Conservation (phyloP, 2,329 filamentous ascomycete species). For the Knufia petricola region DNA sequence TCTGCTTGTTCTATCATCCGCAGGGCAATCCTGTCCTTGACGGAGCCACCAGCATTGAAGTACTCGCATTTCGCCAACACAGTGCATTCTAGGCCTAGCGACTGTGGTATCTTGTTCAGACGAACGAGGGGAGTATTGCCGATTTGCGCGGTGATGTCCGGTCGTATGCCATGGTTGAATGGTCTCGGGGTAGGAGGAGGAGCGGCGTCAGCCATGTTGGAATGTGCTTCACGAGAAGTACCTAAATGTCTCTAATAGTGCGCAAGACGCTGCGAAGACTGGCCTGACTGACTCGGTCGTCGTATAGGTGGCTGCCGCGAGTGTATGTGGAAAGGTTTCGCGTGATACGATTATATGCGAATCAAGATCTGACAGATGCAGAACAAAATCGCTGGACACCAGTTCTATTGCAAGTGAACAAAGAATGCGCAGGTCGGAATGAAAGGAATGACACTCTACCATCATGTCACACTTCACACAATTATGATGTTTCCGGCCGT, state of each 20-base stretch:
- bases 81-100: slow-evolving; percentile 76
- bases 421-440: too few relatives aligned
- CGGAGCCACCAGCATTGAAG: slow-evolving; percentile 87
- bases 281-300: too few relatives aligned
- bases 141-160: slow-evolving; percentile 75
- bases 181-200: background rate
- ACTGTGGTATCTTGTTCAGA: slow-evolving; percentile 85
- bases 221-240: background rate
- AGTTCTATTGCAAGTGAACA: too few relatives aligned
- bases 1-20: slow-evolving; percentile 98
- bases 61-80: slow-evolving; percentile 88
- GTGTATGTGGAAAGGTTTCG: background rate
- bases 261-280: too few relatives aligned
- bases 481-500: background rate
- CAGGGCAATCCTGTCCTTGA: slow-evolving; percentile 90
- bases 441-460: too few relatives aligned
- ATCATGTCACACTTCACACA: too few relatives aligned
- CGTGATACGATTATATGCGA: too few relatives aligned
- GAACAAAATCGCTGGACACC: too few relatives aligned
- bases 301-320: background rate
- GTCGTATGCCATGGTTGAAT: slow-evolving; percentile 28
- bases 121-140: slow-evolving; percentile 93
- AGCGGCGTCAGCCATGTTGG: slow-evolving; percentile 2
- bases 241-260: too few relatives aligned
- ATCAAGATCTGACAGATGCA: too few relatives aligned